A percentile compares a stretch with the other conserved stretches of the same genome.
These are phyloP conservation scores for Termitomyces eurrhizus DNA, from an alignment of 768 basidiomycete genomes.

Conservation along the genomic window DNA sequence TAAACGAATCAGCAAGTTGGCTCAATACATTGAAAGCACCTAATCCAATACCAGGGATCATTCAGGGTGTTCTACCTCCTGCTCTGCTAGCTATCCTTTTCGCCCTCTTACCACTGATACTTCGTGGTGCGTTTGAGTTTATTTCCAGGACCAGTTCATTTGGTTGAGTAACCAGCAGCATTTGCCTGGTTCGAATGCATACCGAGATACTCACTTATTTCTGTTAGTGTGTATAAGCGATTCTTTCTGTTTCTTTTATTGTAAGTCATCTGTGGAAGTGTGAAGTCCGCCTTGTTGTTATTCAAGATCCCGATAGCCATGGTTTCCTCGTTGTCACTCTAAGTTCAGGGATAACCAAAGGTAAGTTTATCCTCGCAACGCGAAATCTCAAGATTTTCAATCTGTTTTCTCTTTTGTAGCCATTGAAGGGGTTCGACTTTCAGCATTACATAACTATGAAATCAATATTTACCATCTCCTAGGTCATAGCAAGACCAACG, in stretches of 20 bases:
- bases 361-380: not conserved
- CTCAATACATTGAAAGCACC: slow-evolving; percentile 24
- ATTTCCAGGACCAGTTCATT: not conserved
- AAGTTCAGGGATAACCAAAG: slow-evolving; percentile 1
- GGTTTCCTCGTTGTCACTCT: slow-evolving; percentile 2
- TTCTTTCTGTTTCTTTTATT: slow-evolving; percentile 66
- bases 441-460: not conserved
- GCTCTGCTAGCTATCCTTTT: slow-evolving; percentile 59
- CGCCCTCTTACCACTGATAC: slow-evolving; percentile 39
- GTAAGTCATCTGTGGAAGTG: slow-evolving; percentile 23
- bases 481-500: slow-evolving; percentile 43
- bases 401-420: not conserved
- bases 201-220: slow-evolving; percentile 63
- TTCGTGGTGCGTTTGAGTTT: not conserved
- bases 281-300: not conserved
- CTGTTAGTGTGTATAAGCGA: slow-evolving; percentile 67
- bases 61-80: slow-evolving; percentile 67
- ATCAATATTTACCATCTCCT: not conserved
- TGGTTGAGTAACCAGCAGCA: slow-evolving; percentile 46
- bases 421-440: not conserved
- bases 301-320: not conserved
- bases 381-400: not conserved
- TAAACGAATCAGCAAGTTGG: too few species aligned
- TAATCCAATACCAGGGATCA: slow-evolving; percentile 41
- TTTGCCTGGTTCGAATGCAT: slow-evolving; percentile 70